Evolutionary conservation across 495 filamentous ascomycete genomes (phyloP), one percentile per base, ranked within the genome.

Genomic region (Amphirosellinia nigrospora): DNA sequence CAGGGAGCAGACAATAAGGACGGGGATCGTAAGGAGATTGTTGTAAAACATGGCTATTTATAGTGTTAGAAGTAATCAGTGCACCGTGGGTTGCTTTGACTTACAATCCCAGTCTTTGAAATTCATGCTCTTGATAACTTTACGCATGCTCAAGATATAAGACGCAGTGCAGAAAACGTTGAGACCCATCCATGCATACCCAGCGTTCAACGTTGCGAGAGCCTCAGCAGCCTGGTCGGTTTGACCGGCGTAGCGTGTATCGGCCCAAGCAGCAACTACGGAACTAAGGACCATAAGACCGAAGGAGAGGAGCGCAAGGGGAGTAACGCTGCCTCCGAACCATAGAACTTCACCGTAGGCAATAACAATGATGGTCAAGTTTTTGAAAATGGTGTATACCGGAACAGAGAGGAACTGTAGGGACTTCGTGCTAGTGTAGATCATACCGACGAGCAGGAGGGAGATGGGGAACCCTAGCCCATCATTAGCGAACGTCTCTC

Each of bases 321-420:
- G 85, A 41, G 92, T 93, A 48, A 99, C 96, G 48, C 92, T 94
- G 77, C 96, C 96, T 70, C 96, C 96, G 78, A 99, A 99, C 96
- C 96, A 99, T 68, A 99, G 86, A 34, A 99, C 96, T 83, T 99
- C 96, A 69, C 96, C 96, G 76, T 99, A 99, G 61, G 96, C 96
- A 76, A 98, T 98, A 43, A 98, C 88, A 74, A 99, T 99, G 81
- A 96, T 99, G 61, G 96, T 98, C 85, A 99, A 81, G 81, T 99
- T 99, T 87, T 99, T 99, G 88, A 99, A 99, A 80, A 99, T 99
- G 61, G 96, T 99, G 84, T 99, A 99, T 4, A 99, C 96, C 15
- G 96, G 96, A 63, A 99, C 97, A 21, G 93, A 97, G 68, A 99
- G 91, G 83, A 89, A 98, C 80, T 98, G 94, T 60, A 99, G 90